These are phyloP conservation scores for Populus trichocarpa DNA, from an alignment of 441 rosid species.

Conservation along the genomic window DNA sequence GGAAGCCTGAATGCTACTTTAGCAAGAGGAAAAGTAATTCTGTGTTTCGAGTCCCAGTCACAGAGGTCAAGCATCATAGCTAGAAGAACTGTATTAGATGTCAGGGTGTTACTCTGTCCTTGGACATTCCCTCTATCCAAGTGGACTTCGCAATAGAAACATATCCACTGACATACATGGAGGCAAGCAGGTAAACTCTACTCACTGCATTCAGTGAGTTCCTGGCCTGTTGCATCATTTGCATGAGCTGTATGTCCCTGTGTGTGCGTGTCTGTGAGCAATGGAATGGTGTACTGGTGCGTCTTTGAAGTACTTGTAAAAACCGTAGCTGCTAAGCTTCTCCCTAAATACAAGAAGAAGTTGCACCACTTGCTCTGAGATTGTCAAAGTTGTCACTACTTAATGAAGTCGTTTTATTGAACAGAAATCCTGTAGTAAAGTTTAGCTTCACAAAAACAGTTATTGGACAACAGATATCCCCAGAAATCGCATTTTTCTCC, in stretches of 20 bases:
- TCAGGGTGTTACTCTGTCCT: constrained; percentile 28
- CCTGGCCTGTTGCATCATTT: neutral
- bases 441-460: constrained; percentile 35
- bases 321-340: neutral
- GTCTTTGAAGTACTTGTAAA: neutral
- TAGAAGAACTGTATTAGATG: constrained; percentile 27
- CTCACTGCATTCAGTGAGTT: neutral
- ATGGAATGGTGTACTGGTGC: neutral
- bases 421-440: constrained; percentile 43
- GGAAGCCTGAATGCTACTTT: constrained; percentile 39
- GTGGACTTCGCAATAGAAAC: constrained; percentile 44
- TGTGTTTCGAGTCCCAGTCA: constrained; percentile 51
- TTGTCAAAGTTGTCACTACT: neutral
- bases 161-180: constrained; percentile 42
- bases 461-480: constrained; percentile 43
- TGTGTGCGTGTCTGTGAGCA: neutral
- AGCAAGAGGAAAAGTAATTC: constrained; percentile 45
- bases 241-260: neutral
- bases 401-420: constrained; percentile 16
- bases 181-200: constrained; percentile 28
- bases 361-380: neutral
- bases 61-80: constrained; percentile 38
- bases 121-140: constrained; percentile 33
- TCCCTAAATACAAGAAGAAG: neutral
- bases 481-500: constrained; percentile 58